These are phyloP conservation scores for Cladosporium sp. DNA, from an alignment of 2,329 filamentous ascomycete genomes.

Conservation along the genomic window DNA sequence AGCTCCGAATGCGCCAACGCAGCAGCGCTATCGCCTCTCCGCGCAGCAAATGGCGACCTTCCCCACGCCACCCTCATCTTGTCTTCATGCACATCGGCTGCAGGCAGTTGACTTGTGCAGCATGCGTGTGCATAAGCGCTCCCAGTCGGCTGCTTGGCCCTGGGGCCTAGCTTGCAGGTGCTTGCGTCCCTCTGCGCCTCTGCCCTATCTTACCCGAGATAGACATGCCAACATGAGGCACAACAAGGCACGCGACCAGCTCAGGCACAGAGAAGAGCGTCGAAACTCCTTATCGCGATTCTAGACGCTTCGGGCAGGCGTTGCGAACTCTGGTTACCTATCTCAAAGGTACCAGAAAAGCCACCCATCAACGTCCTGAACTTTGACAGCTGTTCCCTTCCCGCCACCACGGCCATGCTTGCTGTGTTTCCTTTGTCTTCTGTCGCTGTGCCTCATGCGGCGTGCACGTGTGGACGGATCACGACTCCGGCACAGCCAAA, in stretches of 20 bases:
- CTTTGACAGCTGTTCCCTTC: slow-evolving; percentile 6
- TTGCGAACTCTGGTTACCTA: slow-evolving; percentile 2
- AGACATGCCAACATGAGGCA: not conserved
- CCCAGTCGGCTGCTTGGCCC: slow-evolving; percentile 10
- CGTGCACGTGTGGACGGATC: not conserved
- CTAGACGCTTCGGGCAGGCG: slow-evolving; percentile 9
- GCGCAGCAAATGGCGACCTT: slow-evolving; percentile 15
- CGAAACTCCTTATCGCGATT: slow-evolving; percentile 7
- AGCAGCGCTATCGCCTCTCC: slow-evolving; percentile 8
- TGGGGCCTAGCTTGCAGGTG: not conserved
- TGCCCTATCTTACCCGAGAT: slow-evolving; percentile 16
- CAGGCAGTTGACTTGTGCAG: slow-evolving; percentile 15
- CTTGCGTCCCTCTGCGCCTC: not conserved
- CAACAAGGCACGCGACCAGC: slow-evolving; percentile 11
- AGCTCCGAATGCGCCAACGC: slow-evolving; percentile 3
- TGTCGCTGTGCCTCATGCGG: not conserved
- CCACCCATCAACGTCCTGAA: not conserved
- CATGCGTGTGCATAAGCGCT: slow-evolving; percentile 12
- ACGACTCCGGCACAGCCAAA: slow-evolving; percentile 7
- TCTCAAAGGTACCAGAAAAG: not conserved
- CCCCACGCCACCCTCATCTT: slow-evolving; percentile 17
- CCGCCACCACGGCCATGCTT: slow-evolving; percentile 4
- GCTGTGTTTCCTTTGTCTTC: slow-evolving; percentile 3
- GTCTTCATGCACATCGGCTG: slow-evolving; percentile 16
- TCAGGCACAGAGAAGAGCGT: not conserved